Evolutionary conservation across 2,329 filamentous ascomycete species (phyloP).

Genomic region (Capronia epimyces): DNA sequence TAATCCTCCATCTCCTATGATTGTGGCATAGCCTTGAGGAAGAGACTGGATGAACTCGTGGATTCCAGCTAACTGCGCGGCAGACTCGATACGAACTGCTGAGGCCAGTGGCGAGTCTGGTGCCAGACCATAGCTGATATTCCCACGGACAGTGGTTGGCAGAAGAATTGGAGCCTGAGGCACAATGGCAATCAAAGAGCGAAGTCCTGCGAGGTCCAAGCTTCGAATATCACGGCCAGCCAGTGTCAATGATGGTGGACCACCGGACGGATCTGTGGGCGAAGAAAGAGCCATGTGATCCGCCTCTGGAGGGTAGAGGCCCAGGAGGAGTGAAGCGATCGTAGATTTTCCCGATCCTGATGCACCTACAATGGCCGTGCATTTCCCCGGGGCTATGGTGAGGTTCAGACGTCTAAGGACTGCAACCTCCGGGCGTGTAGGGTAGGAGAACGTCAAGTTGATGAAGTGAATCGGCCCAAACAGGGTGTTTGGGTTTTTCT

Average conservation of each 20-base stretch:
- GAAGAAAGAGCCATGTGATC: constrained; percentile 13
- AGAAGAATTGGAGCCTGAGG: constrained; percentile 61
- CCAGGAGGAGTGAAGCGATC: constrained; percentile 66
- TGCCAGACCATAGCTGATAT: constrained; percentile 69
- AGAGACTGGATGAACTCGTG: constrained; percentile 72
- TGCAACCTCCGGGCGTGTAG: constrained; percentile 46
- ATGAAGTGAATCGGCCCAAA: constrained; percentile 54
- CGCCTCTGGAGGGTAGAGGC: constrained; percentile 54
- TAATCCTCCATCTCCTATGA: constrained; percentile 65
- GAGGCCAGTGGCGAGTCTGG: constrained; percentile 49
- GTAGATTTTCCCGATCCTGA: constrained; percentile 94
- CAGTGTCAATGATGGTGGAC: constrained; percentile 51
- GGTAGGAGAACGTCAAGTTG: constrained; percentile 67
- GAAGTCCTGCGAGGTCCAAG: constrained; percentile 56
- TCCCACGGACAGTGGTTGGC: constrained; percentile 39
- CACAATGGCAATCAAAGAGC: constrained; percentile 57
- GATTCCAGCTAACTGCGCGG: constrained; percentile 57
- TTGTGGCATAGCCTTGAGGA: constrained; percentile 64
- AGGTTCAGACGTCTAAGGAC: constrained; percentile 65
- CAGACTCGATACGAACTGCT: constrained; percentile 41
- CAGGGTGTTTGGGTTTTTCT: constrained; percentile 29
- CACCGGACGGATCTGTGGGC: constrained; percentile 1
- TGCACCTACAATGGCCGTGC: constrained; percentile 71
- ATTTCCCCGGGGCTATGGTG: constrained; percentile 56
- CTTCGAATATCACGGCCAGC: constrained; percentile 50